Evolutionary conservation across 805 yeast species (phyloP).

Genomic region (Candida boleticola): DNA sequence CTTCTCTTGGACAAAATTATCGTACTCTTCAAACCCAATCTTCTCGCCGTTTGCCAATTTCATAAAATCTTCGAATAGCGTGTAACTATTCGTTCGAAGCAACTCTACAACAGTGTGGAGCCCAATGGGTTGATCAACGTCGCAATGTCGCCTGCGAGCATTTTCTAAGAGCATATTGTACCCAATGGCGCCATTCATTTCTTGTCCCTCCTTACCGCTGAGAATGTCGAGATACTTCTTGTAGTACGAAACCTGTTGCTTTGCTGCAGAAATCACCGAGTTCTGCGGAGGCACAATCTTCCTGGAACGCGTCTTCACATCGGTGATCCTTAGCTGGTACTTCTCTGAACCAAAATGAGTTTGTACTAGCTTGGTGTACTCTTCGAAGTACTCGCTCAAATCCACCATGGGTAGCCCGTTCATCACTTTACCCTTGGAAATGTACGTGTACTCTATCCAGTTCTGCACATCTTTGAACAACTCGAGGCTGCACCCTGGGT

Average conservation of each 20-base stretch:
- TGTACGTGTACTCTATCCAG: conserved; percentile 10
- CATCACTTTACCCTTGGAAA: background rate
- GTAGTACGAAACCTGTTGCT: conserved; percentile 63
- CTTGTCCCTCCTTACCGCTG: conserved; percentile 10
- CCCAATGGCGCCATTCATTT: conserved; percentile 20
- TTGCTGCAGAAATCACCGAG: conserved; percentile 48
- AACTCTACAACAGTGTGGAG: conserved; percentile 38
- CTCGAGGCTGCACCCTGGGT: conserved; percentile 12
- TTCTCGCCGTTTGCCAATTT: conserved; percentile 45
- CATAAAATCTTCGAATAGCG: conserved; percentile 42
- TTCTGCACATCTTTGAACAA: conserved; percentile 24
- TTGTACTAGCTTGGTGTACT: conserved; percentile 12
- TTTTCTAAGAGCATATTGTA: conserved; percentile 47
- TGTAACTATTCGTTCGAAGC: conserved; percentile 31
- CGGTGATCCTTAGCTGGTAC: conserved; percentile 28
- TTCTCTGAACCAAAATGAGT: conserved; percentile 9
- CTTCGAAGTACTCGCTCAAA: conserved; percentile 19
- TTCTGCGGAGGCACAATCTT: conserved; percentile 46
- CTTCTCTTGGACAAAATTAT: conserved; percentile 14
- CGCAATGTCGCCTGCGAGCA: conserved; percentile 44
- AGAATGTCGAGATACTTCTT: conserved; percentile 45
- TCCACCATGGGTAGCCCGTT: conserved; percentile 24
- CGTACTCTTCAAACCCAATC: conserved; percentile 43
- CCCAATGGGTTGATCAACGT: conserved; percentile 48
- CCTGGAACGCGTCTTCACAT: conserved; percentile 59